Conservation (phyloP, 2,329 filamentous ascomycete genomes). For the Colletotrichum orbiculare region DNA sequence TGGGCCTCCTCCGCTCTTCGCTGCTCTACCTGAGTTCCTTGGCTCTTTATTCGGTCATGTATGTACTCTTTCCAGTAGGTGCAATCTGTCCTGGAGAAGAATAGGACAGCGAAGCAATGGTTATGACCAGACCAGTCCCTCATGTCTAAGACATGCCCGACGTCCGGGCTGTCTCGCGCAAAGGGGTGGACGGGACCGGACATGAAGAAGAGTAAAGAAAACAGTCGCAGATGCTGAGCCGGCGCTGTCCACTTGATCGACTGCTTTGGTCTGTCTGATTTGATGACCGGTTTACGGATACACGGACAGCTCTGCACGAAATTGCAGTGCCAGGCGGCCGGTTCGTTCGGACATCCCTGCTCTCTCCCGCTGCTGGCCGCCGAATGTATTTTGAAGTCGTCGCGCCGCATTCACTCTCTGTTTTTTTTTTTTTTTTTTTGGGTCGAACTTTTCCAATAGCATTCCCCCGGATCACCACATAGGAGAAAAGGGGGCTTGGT, state of each 20-base stretch:
- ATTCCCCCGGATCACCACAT: neutral
- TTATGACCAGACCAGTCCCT: neutral
- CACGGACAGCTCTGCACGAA: conserved; percentile 5
- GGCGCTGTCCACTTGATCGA: no score
- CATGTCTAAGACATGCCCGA: conserved; percentile 16
- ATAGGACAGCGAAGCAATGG: conserved; percentile 1
- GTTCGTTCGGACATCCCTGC: conserved; percentile 12
- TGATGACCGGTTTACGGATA: no score
- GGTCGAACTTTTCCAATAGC: no score
- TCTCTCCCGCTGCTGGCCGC: neutral
- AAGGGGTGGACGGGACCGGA: conserved; percentile 10
- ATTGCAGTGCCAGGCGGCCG: conserved; percentile 19
- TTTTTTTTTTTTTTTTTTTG: neutral
- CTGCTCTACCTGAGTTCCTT: no score
- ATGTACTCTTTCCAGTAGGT: no score
- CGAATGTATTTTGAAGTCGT: no score
- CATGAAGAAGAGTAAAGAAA: conserved; percentile 10
- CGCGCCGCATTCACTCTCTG: neutral
- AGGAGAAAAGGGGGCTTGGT: neutral
- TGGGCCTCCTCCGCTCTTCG: no score
- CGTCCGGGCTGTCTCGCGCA: conserved; percentile 1
- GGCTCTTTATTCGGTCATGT: no score
- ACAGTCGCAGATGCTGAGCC: neutral
- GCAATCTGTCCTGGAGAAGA: neutral
- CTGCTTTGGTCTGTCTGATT: no score